Base-by-base conservation (phyloP, 2,329 filamentous ascomycete species). In the Cercospora janseana region DNA sequence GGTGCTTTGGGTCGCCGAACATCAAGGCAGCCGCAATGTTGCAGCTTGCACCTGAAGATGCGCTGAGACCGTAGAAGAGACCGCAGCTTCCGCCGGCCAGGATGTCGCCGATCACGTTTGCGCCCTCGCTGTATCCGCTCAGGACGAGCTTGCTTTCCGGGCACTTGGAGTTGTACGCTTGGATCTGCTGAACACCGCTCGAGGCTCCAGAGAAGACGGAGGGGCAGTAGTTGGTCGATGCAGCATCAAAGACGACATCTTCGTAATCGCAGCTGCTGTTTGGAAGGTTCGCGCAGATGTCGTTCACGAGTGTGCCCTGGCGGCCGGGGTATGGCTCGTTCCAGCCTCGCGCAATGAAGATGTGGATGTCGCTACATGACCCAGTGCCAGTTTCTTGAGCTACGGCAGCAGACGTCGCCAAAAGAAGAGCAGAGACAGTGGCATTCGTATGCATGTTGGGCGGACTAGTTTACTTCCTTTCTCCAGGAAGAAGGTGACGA, bases 111-210 rank as follows among this genome's bases (percentile, higher is more conserved):
- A 51, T 55, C 9, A 75, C 63, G 2, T 72, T 69, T 2, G 62
- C 67, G 38, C 72, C 72, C 51, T 75, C 69, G 2, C 68, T 71
- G 55, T 72, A 75, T 0, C 72, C 72, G 51, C 67, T 70, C 23
- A 75, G 44, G 5, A 74, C 70, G 9, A 75, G 64, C 52, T 68
- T 71, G 16, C 70, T 52, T 28, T 70, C 54, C 12, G 72, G 72
- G 49, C 72, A 75, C 12, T 62, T 60, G 55, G 67, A 59, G 56
- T 47, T 26, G 66, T 74, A 75, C 0, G 64, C 66, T 5, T 62
- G 65, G 52, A 75, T 71, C 58, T 74, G 69, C 10, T 50, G 42
- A 21, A 66, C 52, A 4, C 70, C 70, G 41, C 69, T 69, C 29
- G 52, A 56, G 6, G 62, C 62, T 2, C 72, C 72, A 28, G 69